Conservation (phyloP, 768 basidiomycete species). For the Suillus decipiens region DNA sequence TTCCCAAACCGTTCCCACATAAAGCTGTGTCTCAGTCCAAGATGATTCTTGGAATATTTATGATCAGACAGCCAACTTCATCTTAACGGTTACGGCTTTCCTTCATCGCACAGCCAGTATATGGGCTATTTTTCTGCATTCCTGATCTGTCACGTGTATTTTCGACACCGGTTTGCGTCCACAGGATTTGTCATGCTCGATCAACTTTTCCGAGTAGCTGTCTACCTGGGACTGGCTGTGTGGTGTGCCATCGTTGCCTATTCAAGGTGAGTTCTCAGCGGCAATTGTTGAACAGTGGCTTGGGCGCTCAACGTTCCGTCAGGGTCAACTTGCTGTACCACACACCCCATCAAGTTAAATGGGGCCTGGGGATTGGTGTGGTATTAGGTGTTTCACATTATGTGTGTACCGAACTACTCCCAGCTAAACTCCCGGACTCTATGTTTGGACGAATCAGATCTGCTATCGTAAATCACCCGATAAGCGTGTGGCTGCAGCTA, state of each 20-base stretch:
- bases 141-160: conserved; percentile 69
- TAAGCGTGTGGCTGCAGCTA: conserved; percentile 66
- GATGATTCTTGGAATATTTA: conserved; percentile 9
- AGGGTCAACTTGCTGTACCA: conserved; percentile 79
- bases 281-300: no score
- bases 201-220: conserved; percentile 41
- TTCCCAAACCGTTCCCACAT: background rate
- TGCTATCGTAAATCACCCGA: conserved; percentile 53
- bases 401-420: conserved; percentile 56
- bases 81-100: conserved; percentile 77
- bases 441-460: conserved; percentile 50
- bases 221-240: conserved; percentile 51
- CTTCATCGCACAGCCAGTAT: conserved; percentile 87
- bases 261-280: conserved; percentile 57
- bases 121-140: conserved; percentile 88
- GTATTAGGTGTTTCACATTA: conserved; percentile 58
- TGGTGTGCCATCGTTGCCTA: conserved; percentile 75
- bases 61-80: conserved; percentile 21
- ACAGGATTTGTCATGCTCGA: conserved; percentile 57
- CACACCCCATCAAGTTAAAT: conserved; percentile 66
- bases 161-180: conserved; percentile 63
- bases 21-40: background rate
- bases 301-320: background rate
- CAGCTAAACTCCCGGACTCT: conserved; percentile 53
- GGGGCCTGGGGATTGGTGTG: conserved; percentile 71